Conservation (phyloP, 352 stramenopile species). For the Detonula confervacea region DNA sequence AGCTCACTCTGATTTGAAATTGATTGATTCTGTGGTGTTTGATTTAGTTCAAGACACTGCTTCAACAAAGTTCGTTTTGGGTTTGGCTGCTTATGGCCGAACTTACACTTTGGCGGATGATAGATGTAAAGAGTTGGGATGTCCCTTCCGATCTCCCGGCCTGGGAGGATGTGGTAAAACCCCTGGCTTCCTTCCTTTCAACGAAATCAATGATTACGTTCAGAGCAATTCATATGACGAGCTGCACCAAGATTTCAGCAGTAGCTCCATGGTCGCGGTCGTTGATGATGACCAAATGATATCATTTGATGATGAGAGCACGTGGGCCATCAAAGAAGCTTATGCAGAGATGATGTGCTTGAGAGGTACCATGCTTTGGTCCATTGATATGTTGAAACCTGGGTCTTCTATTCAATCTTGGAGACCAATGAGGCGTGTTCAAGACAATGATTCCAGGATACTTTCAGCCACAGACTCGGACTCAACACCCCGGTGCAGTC, state of each 20-base stretch:
- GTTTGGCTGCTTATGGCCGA: conserved; percentile 50
- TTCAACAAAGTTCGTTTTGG: conserved; percentile 50
- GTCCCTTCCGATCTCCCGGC: conserved; percentile 34
- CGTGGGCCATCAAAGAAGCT: conserved; percentile 62
- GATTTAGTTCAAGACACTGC: too few relatives aligned
- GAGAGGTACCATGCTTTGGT: conserved; percentile 64
- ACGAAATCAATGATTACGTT: conserved; percentile 61
- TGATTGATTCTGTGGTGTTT: conserved; percentile 30
- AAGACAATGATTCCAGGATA: conserved; percentile 19
- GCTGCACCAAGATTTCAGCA: conserved; percentile 57
- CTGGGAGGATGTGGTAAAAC: conserved; percentile 58
- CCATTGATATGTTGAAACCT: conserved; percentile 61
- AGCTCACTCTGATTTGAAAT: conserved; percentile 50
- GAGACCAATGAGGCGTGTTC: neutral
- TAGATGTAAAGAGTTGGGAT: conserved; percentile 34
- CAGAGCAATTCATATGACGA: conserved; percentile 50
- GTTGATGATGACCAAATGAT: conserved; percentile 61
- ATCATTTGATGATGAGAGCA: conserved; percentile 61
- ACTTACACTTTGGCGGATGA: conserved; percentile 28
- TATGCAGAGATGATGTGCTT: conserved; percentile 71
- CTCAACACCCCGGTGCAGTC: conserved; percentile 22
- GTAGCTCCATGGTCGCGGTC: conserved; percentile 61
- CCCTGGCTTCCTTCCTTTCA: conserved; percentile 59
- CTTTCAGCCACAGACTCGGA: conserved; percentile 19
- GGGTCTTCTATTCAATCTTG: conserved; percentile 10